phyloP scores from a whole-genome alignment of 2,329 filamentous ascomycete species.

The Truncatella angustata region DNA sequence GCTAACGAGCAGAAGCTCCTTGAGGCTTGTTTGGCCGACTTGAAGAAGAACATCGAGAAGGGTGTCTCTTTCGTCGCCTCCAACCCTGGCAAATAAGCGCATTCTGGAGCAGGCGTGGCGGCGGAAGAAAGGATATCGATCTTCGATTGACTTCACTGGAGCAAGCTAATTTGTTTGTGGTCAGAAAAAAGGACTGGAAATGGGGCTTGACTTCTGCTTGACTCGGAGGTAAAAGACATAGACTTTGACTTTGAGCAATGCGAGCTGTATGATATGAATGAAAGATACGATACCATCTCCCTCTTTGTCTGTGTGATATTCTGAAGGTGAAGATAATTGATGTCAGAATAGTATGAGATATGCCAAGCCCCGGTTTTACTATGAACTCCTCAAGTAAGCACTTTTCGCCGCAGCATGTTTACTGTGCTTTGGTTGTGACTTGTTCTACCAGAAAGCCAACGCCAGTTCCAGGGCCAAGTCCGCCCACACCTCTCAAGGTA shows the following conservation, averaged over 20 bases:
- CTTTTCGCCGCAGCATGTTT: too few species aligned
- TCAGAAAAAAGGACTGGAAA: constrained; percentile 5
- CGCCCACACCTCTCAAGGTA: too few species aligned
- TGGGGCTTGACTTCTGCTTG: constrained; percentile 9
- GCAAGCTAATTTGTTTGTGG: background rate
- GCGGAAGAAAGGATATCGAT: background rate
- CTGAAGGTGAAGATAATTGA: too few species aligned
- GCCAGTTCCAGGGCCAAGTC: too few species aligned
- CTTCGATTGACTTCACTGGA: constrained; percentile 3
- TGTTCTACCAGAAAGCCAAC: too few species aligned
- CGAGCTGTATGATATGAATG: constrained; percentile 13
- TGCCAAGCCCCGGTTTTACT: too few species aligned
- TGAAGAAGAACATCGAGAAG: constrained; percentile 96
- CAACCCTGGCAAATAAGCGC: constrained; percentile 51
- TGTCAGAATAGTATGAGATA: too few species aligned
- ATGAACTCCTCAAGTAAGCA: too few species aligned
- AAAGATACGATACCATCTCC: constrained; percentile 11
- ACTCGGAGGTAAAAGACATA: constrained; percentile 11
- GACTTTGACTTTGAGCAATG: constrained; percentile 14
- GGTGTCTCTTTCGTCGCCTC: constrained; percentile 61
- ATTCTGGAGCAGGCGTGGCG: background rate
- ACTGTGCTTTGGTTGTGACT: too few species aligned
- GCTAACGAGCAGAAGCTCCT: constrained; percentile 86
- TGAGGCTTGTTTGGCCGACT: constrained; percentile 77
- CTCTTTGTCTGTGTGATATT: too few species aligned